Base-by-base conservation (phyloP, 177 flowering plant genomes). In the Tripterygium wilfordii region DNA sequence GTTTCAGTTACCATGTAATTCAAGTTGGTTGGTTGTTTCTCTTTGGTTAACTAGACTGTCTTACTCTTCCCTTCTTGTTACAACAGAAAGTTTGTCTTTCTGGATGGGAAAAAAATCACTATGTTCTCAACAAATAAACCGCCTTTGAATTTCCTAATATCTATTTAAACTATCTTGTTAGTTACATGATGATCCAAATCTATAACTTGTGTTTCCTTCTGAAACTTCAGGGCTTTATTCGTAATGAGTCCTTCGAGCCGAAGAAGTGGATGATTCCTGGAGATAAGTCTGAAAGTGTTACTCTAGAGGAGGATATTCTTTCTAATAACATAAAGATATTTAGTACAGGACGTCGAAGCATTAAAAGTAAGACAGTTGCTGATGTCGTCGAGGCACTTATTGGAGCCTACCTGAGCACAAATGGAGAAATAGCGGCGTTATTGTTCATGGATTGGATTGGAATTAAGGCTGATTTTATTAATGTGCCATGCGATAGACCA, bases 391-490 rank as follows among this genome's bases (percentile, higher is more conserved):
- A 84, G 65, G 92, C 88, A 25, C 62, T 84, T 9, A 64, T 84
- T 41, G 92, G 88, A 36, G 88, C 77, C 19, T 79, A 64, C 49
- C 82, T 84, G 35, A 71, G 75, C 58, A 45, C 69, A 8, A 70
- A 80, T 38, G 88, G 92, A 38, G 92, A 84, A 61, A 24, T 3
- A 2, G 71, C 77, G 31, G 85, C 79, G 22, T 41, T 90, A 40
- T 4, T 48, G n/a, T 85, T 84, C 50, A 60, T 90, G 78, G 42
- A 65, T 31, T 80, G 94, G 96, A 73, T 90, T 48, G 97, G 97
- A 12, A 71, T 90, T 33, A 33, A 72, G 33, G 62, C 83, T 20
- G 70, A 78, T 24, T 73, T 83, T 50, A 48, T 41, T 0, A 24
- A 22, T 15, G 23, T 45, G 4, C 82, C 88, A 16, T 61, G 59